phyloP scores from a whole-genome alignment of 2,329 filamentous ascomycete genomes.

The Cordyceps farinosa region DNA sequence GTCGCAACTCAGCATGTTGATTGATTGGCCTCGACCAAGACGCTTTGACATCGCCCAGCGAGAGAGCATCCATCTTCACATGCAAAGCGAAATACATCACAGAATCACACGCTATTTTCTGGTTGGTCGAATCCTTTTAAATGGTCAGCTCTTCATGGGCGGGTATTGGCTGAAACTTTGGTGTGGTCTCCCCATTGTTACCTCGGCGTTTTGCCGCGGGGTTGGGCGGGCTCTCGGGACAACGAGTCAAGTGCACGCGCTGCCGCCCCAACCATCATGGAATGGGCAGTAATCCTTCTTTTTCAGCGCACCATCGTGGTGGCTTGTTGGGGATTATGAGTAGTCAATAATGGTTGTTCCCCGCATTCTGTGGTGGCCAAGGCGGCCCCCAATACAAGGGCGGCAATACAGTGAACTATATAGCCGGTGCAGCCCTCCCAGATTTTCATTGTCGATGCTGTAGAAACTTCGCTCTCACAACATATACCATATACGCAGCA shows the following conservation, averaged over 20 bases:
- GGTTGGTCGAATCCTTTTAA: background rate
- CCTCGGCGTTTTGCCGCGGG: slow-evolving; percentile 11
- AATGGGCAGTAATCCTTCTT: background rate
- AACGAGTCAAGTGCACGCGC: slow-evolving; percentile 9
- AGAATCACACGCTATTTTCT: background rate
- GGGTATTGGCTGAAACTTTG: background rate
- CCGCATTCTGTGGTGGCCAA: slow-evolving; percentile 3
- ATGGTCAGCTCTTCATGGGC: background rate
- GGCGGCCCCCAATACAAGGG: background rate
- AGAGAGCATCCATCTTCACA: background rate
- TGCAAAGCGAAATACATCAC: background rate
- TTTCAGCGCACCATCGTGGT: background rate
- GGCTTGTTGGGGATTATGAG: slow-evolving; percentile 1
- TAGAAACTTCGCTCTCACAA: background rate
- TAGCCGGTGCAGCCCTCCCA: background rate
- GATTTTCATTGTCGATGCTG: background rate
- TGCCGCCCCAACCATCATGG: slow-evolving; percentile 15
- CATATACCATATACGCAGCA: background rate
- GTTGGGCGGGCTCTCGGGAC: slow-evolving; percentile 14
- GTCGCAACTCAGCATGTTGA: background rate
- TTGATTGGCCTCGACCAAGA: slow-evolving; percentile 5
- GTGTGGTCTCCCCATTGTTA: background rate
- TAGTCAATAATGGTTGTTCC: background rate
- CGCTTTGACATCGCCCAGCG: background rate
- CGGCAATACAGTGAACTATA: background rate